Evolutionary conservation across 164 flowering plant species (phyloP), one percentile per base, ranked within the genome.

Genomic region (Umbellularia californica): DNA sequence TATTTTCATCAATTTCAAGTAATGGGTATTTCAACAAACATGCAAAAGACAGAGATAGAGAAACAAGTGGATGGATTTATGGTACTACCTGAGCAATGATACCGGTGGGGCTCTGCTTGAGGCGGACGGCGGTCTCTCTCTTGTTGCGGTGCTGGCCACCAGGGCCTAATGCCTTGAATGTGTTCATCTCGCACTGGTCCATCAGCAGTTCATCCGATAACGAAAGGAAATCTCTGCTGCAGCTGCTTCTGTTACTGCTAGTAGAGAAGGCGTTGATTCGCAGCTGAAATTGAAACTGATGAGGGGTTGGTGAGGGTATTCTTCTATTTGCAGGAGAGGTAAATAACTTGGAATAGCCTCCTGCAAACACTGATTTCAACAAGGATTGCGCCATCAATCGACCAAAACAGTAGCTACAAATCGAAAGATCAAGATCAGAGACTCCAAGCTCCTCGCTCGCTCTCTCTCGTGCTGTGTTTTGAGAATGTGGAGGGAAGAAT

Each of bases 71-170:
- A 35, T 35, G 47, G 47, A 5, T 35, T 35, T 6, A 35, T 35
- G 47, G 47, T 35, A 35, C 47, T 35, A 35, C 96, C 92, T 95
- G 98, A 50, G 97, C 89, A 50, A 90, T 77, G 75, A 91, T 85
- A 2, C 97, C 97, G 24, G 98, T 92, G 58, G 98, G 95, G 7
- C 84, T 79, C 73, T 95, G 99, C 84, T 91, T 91, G 81, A 95
- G 82, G 22, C 98, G 87, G 65, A 95, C 99, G 28, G 99, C 93
- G 55, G 89, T 81, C 81, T 95, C 99, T 3, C 94, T 84, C 85
- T 91, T 93, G 85, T 96, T 96, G 35, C 98, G 91, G 84, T 96
- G 99, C 80, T 96, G 98, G 14, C 99, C 98, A 0, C 99, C 99
- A 0, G 98, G 98, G 0, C 99, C 99, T 0, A 97, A 96, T 5